These are phyloP conservation scores for Aspergillus amoenus DNA, from an alignment of 2,329 filamentous ascomycete genomes.

Conservation along the genomic window DNA sequence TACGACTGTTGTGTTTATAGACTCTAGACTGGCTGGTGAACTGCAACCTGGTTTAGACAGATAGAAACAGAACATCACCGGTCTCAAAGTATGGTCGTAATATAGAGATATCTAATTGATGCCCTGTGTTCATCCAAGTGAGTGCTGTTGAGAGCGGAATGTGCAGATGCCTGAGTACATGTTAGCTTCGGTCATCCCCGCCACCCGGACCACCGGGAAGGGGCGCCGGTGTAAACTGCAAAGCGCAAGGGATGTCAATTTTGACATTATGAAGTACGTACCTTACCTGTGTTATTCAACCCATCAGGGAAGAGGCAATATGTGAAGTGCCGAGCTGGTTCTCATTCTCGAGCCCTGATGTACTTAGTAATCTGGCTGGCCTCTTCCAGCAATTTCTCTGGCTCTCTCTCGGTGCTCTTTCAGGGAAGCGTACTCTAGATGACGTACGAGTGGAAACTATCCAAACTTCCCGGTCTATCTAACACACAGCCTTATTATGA, in stretches of 20 bases:
- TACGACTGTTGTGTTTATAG: background rate
- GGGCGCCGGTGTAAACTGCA: background rate
- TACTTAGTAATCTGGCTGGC: background rate
- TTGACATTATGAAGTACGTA: conserved; percentile 1
- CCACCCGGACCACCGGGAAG: background rate
- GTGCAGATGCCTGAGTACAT: background rate
- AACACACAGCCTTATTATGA: background rate
- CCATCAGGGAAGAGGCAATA: background rate
- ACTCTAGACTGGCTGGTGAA: background rate
- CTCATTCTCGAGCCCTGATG: background rate
- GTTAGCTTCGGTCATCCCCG: background rate
- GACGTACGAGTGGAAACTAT: background rate
- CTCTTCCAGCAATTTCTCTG: background rate
- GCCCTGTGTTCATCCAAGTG: background rate
- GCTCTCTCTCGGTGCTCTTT: background rate
- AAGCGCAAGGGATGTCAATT: conserved; percentile 5
- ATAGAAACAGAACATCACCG: background rate
- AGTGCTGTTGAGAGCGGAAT: background rate
- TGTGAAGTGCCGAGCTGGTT: background rate
- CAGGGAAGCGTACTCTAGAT: background rate
- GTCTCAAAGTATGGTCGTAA: background rate
- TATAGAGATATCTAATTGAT: background rate
- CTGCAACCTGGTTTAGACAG: background rate
- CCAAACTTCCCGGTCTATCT: background rate
- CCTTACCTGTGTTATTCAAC: background rate